phyloP scores from a whole-genome alignment of 768 basidiomycete species.

The Termitomyces sp. region DNA sequence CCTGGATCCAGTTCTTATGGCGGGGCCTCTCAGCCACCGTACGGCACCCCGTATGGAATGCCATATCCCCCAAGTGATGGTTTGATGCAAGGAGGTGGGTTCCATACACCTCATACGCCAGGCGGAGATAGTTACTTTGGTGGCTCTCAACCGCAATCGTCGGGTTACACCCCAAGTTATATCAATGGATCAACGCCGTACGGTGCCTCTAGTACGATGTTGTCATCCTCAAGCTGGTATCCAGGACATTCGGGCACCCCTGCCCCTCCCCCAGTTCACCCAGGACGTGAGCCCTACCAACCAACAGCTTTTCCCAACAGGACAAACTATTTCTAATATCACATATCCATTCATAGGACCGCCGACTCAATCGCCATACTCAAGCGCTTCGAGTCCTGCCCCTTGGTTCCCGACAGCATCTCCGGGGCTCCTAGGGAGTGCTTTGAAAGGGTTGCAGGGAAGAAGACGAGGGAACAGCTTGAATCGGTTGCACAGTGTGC shows the following conservation, averaged over 20 bases:
- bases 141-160: slow-evolving; percentile 12
- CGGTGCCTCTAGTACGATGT: slow-evolving; percentile 13
- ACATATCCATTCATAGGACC: slow-evolving; percentile 18
- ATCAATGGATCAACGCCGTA: slow-evolving; percentile 9
- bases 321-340: slow-evolving; percentile 2
- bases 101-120: slow-evolving; percentile 24
- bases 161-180: slow-evolving; percentile 16
- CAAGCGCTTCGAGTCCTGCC: slow-evolving; percentile 19
- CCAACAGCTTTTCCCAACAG: slow-evolving; percentile 1
- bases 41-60: slow-evolving; percentile 6
- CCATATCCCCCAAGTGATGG: slow-evolving; percentile 5
- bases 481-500: slow-evolving; percentile 53
- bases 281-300: slow-evolving; percentile 29
- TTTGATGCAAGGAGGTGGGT: slow-evolving; percentile 10
- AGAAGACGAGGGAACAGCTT: slow-evolving; percentile 43
- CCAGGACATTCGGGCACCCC: slow-evolving; percentile 18
- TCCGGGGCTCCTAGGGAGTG: slow-evolving; percentile 34
- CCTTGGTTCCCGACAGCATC: slow-evolving; percentile 26
- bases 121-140: slow-evolving; percentile 16
- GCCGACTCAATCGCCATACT: slow-evolving; percentile 19
- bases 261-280: slow-evolving; percentile 27
- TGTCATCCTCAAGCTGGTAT: slow-evolving; percentile 16
- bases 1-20: slow-evolving; percentile 17
- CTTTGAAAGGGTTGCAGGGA: slow-evolving; percentile 50
- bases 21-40: slow-evolving; percentile 4